These are phyloP conservation scores for Magnolia kwangsiensis DNA, from an alignment of 164 flowering plant species.

Conservation along the genomic window DNA sequence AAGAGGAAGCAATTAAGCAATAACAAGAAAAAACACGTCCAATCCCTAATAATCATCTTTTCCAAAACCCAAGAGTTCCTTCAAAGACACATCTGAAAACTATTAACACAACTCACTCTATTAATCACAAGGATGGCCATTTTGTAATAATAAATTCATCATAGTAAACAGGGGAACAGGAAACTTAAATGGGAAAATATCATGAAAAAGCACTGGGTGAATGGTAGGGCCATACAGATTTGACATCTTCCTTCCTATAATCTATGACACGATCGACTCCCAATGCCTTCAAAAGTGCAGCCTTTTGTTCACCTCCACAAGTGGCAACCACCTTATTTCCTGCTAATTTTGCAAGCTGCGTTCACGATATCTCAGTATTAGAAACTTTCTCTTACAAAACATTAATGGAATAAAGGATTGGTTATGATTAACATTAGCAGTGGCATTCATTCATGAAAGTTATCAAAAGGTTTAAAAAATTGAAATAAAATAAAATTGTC, in stretches of 20 bases:
- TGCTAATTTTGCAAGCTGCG: conserved; percentile 89
- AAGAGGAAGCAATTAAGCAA: too few relatives aligned
- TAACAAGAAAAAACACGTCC: too few relatives aligned
- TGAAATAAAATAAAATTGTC: too few relatives aligned
- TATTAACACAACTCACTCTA: not conserved
- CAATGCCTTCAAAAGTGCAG: conserved; percentile 64
- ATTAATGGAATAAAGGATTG: not conserved
- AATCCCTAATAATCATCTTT: too few relatives aligned
- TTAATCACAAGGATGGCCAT: not conserved
- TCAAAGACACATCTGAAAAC: not conserved
- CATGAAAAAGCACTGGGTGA: not conserved
- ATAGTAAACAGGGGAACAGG: too few relatives aligned
- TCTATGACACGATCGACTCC: conserved; percentile 97
- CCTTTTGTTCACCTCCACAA: conserved; percentile 91
- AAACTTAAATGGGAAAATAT: not conserved
- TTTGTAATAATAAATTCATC: too few relatives aligned
- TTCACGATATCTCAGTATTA: not conserved
- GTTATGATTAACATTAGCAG: not conserved
- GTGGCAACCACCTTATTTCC: conserved; percentile 96
- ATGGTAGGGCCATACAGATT: conserved; percentile 47
- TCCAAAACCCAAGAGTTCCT: too few relatives aligned
- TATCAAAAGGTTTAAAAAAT: too few relatives aligned
- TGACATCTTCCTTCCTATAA: conserved; percentile 74
- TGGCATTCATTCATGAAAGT: too few relatives aligned
- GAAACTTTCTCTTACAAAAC: not conserved